Conservation (phyloP, 2,329 filamentous ascomycete species). For the Monosporascus sp. region DNA sequence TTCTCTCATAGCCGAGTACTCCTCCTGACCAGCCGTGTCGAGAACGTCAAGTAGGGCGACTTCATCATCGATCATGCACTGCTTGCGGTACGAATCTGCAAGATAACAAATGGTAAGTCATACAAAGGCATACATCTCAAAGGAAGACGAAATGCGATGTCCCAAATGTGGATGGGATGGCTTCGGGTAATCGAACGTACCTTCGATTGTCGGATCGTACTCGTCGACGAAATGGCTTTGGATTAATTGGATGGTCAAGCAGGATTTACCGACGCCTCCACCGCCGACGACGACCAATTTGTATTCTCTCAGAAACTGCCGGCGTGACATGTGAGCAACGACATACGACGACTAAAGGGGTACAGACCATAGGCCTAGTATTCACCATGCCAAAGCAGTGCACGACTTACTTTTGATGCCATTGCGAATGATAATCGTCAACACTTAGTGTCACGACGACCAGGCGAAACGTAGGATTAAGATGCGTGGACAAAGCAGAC, state of each 20-base stretch:
- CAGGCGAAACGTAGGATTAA: not conserved
- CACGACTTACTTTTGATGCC: slow-evolving; percentile 33
- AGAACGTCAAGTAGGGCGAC: slow-evolving; percentile 95
- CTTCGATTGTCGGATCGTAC: slow-evolving; percentile 99
- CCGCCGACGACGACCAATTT: slow-evolving; percentile 96
- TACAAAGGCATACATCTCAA: not conserved
- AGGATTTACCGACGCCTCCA: slow-evolving; percentile 98
- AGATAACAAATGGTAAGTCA: slow-evolving; percentile 16
- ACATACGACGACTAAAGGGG: not conserved
- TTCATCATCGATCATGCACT: slow-evolving; percentile 98
- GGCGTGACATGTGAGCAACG: slow-evolving; percentile 12
- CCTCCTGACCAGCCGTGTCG: slow-evolving; percentile 96
- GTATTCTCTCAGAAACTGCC: slow-evolving; percentile 81
- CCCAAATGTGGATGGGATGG: not conserved
- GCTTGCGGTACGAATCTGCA: slow-evolving; percentile 97
- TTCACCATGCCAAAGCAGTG: slow-evolving; percentile 1
- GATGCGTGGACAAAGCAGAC: slow-evolving; percentile 1
- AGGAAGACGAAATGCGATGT: not conserved
- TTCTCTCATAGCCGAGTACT: slow-evolving; percentile 98
- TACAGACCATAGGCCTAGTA: not conserved
- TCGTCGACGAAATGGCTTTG: slow-evolving; percentile 98
- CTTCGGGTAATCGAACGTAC: slow-evolving; percentile 41
- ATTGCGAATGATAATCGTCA: slow-evolving; percentile 21
- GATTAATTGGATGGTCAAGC: slow-evolving; percentile 94
- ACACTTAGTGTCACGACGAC: slow-evolving; percentile 10